Evolutionary conservation across 148 eudicot genomes (phyloP).

Genomic region (Selenicereus undatus): DNA sequence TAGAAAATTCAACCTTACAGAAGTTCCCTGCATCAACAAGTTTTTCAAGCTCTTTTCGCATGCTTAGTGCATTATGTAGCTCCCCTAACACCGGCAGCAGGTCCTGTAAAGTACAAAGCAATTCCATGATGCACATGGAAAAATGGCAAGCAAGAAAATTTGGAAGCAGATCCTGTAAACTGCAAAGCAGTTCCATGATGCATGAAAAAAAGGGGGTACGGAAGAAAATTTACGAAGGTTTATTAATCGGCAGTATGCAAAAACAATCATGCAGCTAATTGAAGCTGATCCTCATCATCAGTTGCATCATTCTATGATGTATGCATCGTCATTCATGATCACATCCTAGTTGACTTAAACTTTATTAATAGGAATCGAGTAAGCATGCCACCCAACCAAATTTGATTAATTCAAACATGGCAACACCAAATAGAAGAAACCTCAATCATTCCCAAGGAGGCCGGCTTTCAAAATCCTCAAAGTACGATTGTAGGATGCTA

Average conservation of each 20-base stretch:
- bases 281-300: neutral
- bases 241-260: neutral
- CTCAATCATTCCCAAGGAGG: neutral
- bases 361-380: neutral
- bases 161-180: conserved; percentile 77
- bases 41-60: conserved; percentile 73
- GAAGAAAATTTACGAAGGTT: neutral
- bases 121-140: conserved; percentile 12
- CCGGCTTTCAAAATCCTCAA: neutral
- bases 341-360: neutral
- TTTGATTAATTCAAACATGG: too few relatives aligned
- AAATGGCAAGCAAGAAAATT: neutral
- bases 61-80: conserved; percentile 57
- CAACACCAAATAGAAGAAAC: neutral
- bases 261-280: neutral
- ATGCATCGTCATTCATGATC: neutral
- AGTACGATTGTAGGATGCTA: too few relatives aligned
- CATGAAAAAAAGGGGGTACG: neutral
- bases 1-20: conserved; percentile 53
- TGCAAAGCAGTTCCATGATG: conserved; percentile 5
- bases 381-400: neutral
- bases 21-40: conserved; percentile 80
- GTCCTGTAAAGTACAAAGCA: conserved; percentile 44
- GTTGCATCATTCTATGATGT: neutral
- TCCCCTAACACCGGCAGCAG: conserved; percentile 71